phyloP scores from a whole-genome alignment of 768 basidiomycete species.

The Naematelia encephala region DNA sequence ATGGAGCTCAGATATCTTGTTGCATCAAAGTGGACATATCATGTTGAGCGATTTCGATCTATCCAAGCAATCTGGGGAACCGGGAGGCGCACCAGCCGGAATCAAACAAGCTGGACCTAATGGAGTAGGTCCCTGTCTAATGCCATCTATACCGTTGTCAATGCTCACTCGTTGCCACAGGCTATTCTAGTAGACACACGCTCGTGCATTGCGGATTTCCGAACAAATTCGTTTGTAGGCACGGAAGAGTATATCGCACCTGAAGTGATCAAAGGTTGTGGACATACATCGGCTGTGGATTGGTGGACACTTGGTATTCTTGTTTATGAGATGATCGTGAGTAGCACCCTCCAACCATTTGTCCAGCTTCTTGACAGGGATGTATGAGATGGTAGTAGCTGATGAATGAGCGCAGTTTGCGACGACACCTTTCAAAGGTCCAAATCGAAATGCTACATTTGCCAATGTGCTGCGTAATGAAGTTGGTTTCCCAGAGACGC shows the following conservation, averaged over 20 bases:
- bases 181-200: slow-evolving; percentile 92
- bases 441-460: slow-evolving; percentile 91
- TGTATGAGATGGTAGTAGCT: too few species aligned
- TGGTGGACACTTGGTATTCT: slow-evolving; percentile 99
- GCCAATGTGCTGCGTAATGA: slow-evolving; percentile 84
- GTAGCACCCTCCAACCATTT: too few species aligned
- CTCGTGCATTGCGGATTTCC: slow-evolving; percentile 94
- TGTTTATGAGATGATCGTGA: slow-evolving; percentile 80
- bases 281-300: slow-evolving; percentile 97
- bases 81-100: slow-evolving; percentile 77
- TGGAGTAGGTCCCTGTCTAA: slow-evolving; percentile 63
- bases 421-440: slow-evolving; percentile 97
- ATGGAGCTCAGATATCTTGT: slow-evolving; percentile 71
- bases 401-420: slow-evolving; percentile 76
- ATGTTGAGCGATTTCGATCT: slow-evolving; percentile 99
- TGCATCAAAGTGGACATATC: slow-evolving; percentile 97
- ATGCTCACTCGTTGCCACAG: slow-evolving; percentile 52
- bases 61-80: slow-evolving; percentile 87
- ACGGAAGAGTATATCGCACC: slow-evolving; percentile 99
- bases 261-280: slow-evolving; percentile 93
- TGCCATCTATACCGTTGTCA: neutral
- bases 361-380: too few species aligned
- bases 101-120: slow-evolving; percentile 81
- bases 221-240: slow-evolving; percentile 98
- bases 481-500: slow-evolving; percentile 79